These are phyloP conservation scores for Nidula microcarpa DNA, from an alignment of 768 basidiomycete genomes.

Conservation along the genomic window DNA sequence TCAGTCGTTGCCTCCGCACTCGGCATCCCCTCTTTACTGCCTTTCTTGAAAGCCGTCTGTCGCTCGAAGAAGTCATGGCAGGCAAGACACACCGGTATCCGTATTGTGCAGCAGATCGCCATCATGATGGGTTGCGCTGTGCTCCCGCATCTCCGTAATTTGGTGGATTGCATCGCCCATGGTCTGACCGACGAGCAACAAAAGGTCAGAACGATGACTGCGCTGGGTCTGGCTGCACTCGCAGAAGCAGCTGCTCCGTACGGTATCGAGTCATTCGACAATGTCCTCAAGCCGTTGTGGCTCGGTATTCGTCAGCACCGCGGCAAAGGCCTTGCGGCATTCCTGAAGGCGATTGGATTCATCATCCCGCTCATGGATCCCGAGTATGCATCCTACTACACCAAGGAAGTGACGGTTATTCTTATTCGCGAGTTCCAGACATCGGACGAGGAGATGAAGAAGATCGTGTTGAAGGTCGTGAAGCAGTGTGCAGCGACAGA, in stretches of 20 bases:
- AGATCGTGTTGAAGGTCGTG: conserved; percentile 98
- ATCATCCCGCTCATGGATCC: conserved; percentile 99
- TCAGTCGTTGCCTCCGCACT: conserved; percentile 98
- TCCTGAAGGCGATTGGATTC: conserved; percentile 97
- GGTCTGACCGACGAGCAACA: conserved; percentile 93
- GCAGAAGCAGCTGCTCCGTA: conserved; percentile 98
- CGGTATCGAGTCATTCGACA: conserved; percentile 99
- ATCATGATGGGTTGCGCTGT: conserved; percentile 99
- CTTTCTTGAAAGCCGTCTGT: conserved; percentile 98
- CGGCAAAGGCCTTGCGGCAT: conserved; percentile 92
- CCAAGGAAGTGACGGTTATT: conserved; percentile 95
- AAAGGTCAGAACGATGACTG: conserved; percentile 96
- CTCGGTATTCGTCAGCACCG: conserved; percentile 92
- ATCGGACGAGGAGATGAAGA: conserved; percentile 99
- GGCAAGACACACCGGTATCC: conserved; percentile 97
- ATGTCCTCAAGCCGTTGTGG: conserved; percentile 94
- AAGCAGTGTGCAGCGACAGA: conserved; percentile 99
- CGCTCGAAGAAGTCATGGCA: conserved; percentile 99
- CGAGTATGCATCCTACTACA: conserved; percentile 99
- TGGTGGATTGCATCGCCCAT: conserved; percentile 94
- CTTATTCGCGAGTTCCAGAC: conserved; percentile 99
- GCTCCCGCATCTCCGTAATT: conserved; percentile 91
- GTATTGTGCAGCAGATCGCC: conserved; percentile 98
- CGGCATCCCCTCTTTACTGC: conserved; percentile 94
- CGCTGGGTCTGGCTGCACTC: conserved; percentile 85